Percentiles rank a stretch among this genome's conserved stretches.
Evolutionary conservation across 2,329 filamentous ascomycete genomes (phyloP).

Genomic region (Paecilomyces sp.): DNA sequence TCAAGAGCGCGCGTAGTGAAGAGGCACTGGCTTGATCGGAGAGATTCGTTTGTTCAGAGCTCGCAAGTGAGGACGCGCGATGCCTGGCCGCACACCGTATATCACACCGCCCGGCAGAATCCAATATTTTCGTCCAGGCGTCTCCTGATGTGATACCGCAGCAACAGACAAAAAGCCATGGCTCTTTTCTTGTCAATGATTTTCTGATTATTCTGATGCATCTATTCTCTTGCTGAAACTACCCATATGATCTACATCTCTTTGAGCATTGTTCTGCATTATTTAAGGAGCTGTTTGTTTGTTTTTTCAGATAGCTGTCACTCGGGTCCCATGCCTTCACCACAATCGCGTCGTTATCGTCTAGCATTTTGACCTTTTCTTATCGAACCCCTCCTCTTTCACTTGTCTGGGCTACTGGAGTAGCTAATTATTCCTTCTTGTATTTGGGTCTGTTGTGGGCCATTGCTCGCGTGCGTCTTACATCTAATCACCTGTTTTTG

Average conservation of each 20-base stretch:
- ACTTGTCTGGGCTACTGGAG: not conserved
- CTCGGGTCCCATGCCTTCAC: not conserved
- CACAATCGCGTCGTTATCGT: not conserved
- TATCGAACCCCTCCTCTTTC: not conserved
- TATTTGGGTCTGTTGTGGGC: not conserved
- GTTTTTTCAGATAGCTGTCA: not conserved
- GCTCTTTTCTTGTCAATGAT: not conserved
- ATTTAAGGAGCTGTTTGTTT: not conserved
- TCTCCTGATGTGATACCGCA: not conserved
- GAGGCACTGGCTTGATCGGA: not conserved
- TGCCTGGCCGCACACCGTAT: slow-evolving; percentile 1
- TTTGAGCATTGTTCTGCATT: not conserved
- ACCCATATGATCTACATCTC: too few species aligned
- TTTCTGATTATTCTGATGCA: not conserved
- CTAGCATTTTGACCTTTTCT: not conserved
- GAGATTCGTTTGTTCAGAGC: not conserved
- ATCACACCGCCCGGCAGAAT: slow-evolving; percentile 23
- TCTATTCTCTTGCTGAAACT: too few species aligned
- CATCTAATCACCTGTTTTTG: not conserved
- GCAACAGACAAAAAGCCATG: not conserved
- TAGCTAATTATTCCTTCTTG: not conserved
- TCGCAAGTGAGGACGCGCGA: not conserved
- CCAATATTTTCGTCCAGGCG: not conserved
- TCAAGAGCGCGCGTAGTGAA: not conserved
- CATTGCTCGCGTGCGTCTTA: not conserved